phyloP scores from a whole-genome alignment of 441 rosid species.

The Eruca vesicaria region DNA sequence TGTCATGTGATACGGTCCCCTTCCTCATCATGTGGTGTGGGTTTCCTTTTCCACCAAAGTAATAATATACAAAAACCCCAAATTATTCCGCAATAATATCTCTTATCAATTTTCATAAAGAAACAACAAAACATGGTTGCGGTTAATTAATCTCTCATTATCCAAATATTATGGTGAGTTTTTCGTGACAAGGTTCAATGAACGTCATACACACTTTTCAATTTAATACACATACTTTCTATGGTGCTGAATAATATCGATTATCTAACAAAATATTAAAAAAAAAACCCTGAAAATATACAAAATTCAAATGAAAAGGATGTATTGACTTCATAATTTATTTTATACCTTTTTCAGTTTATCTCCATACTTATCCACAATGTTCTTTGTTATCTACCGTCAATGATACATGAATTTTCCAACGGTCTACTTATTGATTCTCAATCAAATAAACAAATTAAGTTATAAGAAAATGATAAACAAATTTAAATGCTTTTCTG shows the following conservation, averaged over 20 bases:
- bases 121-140: neutral
- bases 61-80: neutral
- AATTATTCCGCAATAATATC: neutral
- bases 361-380: conserved; percentile 16
- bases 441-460: too few relatives aligned
- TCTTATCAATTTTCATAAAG: neutral
- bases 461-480: too few relatives aligned
- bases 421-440: neutral
- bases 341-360: neutral
- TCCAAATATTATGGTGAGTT: neutral
- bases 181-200: neutral
- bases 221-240: neutral
- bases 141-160: neutral
- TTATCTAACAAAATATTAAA: neutral
- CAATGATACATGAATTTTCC: neutral
- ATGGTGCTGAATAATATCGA: neutral
- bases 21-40: conserved; percentile 2
- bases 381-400: neutral
- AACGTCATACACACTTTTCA: neutral
- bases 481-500: neutral
- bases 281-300: neutral
- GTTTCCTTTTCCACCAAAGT: conserved; percentile 2
- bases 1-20: conserved; percentile 26
- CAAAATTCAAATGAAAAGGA: neutral
- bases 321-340: neutral